Evolutionary conservation across 2,329 filamentous ascomycete species (phyloP).

Genomic region (Penicillium sp.): DNA sequence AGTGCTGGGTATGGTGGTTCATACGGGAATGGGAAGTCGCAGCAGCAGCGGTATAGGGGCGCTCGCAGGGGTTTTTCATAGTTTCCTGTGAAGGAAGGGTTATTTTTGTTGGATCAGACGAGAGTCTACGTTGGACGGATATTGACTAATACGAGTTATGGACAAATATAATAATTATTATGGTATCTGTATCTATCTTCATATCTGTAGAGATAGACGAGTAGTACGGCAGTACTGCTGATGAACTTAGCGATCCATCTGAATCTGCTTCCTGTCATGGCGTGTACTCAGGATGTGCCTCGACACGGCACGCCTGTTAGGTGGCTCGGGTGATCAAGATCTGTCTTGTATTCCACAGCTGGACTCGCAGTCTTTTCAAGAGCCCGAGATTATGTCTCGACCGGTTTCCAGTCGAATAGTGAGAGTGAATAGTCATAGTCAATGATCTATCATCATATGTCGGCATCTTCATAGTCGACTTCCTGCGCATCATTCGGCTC

Average conservation of each 20-base stretch:
- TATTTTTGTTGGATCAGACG: background rate
- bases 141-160: background rate
- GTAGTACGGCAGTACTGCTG: no score
- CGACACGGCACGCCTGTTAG: background rate
- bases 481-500: conserved; percentile 69
- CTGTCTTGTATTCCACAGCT: background rate
- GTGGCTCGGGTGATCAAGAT: background rate
- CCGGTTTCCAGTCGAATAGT: no score
- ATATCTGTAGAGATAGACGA: no score
- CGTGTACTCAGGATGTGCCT: background rate
- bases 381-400: no score
- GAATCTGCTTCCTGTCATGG: background rate
- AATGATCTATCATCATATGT: no score
- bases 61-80: background rate
- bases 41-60: background rate
- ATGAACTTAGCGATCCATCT: no score
- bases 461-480: conserved; percentile 45
- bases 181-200: background rate
- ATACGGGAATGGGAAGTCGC: background rate
- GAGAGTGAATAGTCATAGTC: no score
- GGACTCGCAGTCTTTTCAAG: background rate
- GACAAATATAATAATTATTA: no score
- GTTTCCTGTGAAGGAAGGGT: background rate
- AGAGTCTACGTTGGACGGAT: background rate
- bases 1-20: background rate